Evolutionary conservation across 1,284 basidiomycete species (phyloP).

Genomic region (Ustilago xerochloae): DNA sequence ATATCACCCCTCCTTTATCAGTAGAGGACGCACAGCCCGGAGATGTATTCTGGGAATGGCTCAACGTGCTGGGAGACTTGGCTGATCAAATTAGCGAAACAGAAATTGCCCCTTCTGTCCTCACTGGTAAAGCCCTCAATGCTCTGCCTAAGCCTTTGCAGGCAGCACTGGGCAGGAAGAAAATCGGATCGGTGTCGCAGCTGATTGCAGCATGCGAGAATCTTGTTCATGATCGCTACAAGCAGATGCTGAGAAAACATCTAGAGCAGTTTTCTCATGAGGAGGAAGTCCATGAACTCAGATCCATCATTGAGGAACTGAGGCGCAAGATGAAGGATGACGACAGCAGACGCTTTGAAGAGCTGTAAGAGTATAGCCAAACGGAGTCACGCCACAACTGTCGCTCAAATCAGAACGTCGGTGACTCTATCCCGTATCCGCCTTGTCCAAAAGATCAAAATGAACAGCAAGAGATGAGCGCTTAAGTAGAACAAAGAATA

Average conservation of each 20-base stretch:
- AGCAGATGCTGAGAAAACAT: background rate
- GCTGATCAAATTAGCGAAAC: background rate
- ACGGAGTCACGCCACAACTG: too few species aligned
- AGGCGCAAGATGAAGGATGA: too few species aligned
- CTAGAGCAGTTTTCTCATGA: too few species aligned
- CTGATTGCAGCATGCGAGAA: background rate
- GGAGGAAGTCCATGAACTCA: too few species aligned
- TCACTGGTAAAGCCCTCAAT: background rate
- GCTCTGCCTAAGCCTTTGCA: background rate
- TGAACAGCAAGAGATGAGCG: too few species aligned
- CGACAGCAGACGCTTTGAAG: too few species aligned
- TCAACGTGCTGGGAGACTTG: background rate
- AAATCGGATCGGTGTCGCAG: background rate
- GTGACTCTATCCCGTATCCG: too few species aligned
- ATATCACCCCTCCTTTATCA: background rate
- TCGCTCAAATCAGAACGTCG: too few species aligned
- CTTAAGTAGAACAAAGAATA: too few species aligned
- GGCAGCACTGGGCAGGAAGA: background rate
- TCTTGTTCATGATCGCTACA: background rate
- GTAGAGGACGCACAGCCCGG: background rate
- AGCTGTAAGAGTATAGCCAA: too few species aligned
- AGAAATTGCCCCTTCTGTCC: background rate
- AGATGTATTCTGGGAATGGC: background rate
- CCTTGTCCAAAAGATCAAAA: too few species aligned
- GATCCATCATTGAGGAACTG: too few species aligned